Base-by-base conservation (phyloP, 352 stramenopile species). In the Pythium brachiatum region DNA sequence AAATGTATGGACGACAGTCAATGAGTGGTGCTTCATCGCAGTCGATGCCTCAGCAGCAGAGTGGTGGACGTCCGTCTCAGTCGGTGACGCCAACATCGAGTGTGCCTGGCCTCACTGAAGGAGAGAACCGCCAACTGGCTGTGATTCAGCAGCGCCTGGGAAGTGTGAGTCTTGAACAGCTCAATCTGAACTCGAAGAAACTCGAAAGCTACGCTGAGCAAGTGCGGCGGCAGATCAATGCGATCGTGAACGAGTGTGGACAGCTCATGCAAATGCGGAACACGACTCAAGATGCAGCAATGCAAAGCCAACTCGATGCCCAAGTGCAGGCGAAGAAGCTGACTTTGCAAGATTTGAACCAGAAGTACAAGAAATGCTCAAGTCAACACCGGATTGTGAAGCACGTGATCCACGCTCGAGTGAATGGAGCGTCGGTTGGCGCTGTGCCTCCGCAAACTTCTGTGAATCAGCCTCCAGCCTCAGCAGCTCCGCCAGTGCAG, bases 361-460 rank as follows among this genome's bases (percentile, higher is more conserved):
- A 86, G 39, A 89, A 90, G 56, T 92, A 89, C 63, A 90, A 89
- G 53, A 81, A 84, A 61, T 93, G 82, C 62, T 81, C 76, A 25
- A 90, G 73, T 34, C 86, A 95, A 62, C 75, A 86, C 21, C 81
- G 84, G 15, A 88, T 93, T 56, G 82, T 95, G n/a, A 87, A 89
- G 62, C 75, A 88, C 56, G 84, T 93, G 44, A 92, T 93, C 69
- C 78, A 77, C 46, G 68, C 66, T 18, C 66, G 66, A 56, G 58
- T 82, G 0, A 69, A 54, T 57, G 66, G 51, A 6, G 50, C 52
- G 3, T 43, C 60, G 1, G 36, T 61, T 29, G 56, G 48, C 21
- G 46, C 36, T 13, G 20, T 41, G 0, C 9, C 57, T 18, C 20
- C 39, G 12, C 47, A 55, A 53, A 8, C 60, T 2, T 27, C 52